Base-by-base conservation (phyloP, 768 basidiomycete genomes). In the Pleurotus tuber-regium region DNA sequence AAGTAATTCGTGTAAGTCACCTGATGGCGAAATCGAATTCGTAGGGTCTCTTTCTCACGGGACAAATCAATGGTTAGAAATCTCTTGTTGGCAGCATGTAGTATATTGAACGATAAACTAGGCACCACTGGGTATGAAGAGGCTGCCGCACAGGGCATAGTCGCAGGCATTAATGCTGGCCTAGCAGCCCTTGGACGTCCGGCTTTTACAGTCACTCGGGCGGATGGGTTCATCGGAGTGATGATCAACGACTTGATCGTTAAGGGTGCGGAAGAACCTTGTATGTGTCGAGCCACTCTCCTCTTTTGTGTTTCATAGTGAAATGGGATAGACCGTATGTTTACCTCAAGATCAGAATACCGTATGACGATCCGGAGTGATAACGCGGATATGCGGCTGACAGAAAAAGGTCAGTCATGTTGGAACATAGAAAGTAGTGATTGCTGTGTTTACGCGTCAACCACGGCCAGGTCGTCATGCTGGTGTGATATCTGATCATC, bases 91-190 rank as follows among this genome's bases (percentile, higher is more conserved):
- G n/a, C n/a, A 21, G 41, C 26, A 19, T 14, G 14, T 31, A 48
- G 7, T 43, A 29, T 43, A 4, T 51, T 35, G 1, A 14, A 29
- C 14, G 2, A 11, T 39, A 29, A 54, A 12, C 25, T 46, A 83
- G 87, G 88, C 9, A 96, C 93, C 1, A 96, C 93, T 1, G 93
- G 93, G 4, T 96, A 96, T 63, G 93, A 96, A 63, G 93, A 96
- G 69, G 93, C 93, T 1, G 93, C 90, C 2, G 91, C 89, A 3
- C 93, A 95, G 63, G 93, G 93, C 7, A 71, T 82, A n/a, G 68
- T 96, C 0, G 93, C 92, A 1, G 92, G 93, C 2, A 84, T 90
- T 44, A 95, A 96, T 51, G 93, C 93, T 0, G 93, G 90, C 0
- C 74, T 92, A 2, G 70, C 82, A 0, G 84, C 89, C 6, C 71